A percentile compares a stretch with the other conserved stretches of the same genome.
Evolutionary conservation across 139 green algal genomes (phyloP).

Genomic region (Haematococcus lacustris): DNA sequence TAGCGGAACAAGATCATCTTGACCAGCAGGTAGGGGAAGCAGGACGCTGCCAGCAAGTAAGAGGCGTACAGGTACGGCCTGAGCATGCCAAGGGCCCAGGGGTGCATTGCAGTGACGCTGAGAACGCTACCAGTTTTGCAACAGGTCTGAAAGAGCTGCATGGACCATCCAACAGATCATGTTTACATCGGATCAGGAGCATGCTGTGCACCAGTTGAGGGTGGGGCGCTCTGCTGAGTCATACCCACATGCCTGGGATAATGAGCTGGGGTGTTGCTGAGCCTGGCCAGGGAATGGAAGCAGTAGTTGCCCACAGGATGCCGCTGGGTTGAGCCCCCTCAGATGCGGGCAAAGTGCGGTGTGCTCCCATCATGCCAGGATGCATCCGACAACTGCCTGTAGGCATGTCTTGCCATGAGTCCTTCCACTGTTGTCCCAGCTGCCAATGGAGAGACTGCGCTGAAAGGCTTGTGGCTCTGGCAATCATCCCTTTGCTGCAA

Average conservation of each 20-base stretch:
- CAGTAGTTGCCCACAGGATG: no score
- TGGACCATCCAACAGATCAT: not conserved
- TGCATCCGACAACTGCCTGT: no score
- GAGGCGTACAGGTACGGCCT: constrained; percentile 51
- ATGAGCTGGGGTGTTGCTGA: no score
- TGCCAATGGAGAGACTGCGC: not conserved
- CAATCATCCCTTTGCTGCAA: not conserved
- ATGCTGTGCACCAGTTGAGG: not conserved
- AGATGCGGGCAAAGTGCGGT: no score
- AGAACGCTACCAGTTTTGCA: not conserved
- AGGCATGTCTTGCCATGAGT: not conserved
- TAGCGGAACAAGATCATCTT: constrained; percentile 34
- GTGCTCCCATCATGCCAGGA: no score
- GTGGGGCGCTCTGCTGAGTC: not conserved
- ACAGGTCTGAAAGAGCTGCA: not conserved
- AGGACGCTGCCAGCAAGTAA: constrained; percentile 28
- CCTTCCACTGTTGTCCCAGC: not conserved
- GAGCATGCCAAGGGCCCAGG: no score
- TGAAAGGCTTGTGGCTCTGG: not conserved
- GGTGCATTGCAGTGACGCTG: no score
- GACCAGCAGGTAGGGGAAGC: constrained; percentile 37
- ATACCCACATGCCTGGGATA: not conserved
- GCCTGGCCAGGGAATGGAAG: no score
- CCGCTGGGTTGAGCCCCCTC: no score
- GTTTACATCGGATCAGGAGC: not conserved